Base-by-base conservation (phyloP, 1,139 yeast species). In the Hansenula anomala region DNA sequence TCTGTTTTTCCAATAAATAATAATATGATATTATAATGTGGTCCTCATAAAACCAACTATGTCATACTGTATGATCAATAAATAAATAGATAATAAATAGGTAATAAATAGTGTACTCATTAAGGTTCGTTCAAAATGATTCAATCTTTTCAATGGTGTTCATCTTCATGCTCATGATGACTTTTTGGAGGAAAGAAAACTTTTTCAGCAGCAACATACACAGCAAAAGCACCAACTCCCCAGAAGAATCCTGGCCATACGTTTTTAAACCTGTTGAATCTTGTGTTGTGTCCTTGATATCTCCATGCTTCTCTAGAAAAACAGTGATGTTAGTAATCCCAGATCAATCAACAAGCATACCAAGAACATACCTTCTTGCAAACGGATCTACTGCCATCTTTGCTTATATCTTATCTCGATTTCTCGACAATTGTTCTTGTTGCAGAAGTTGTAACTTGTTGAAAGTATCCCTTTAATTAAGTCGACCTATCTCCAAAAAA, bases 161-260 rank as follows among this genome's bases (percentile, higher is more conserved):
- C 37, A 10, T 43, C 47, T 12, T 45, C 34, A 12, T 28, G 23
- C 2, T n/a, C 30, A 18, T 28, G 30, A 28, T 28, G 30, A 16
- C 16, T 8, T 4, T 28, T 15, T 13, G 23, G 15, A 8, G 23
- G 15, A 34, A 51, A 44, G 33, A 51, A 49, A 18, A 55, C 26
- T 42, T 46, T 46, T 44, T 55, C 60, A 28, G 46, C 59, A 31
- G 78, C 75, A 49, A 76, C 70, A 60, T 81, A 82, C 15, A 75
- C 70, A 26, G 79, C 67, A 58, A 87, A 87, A 7, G 92, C 92
- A 26, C 79, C 92, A 24, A 82, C 71, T 31, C 92, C 96, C 37
- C 82, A 73, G 31, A 89, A 88, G 39, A 87, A 73, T 3, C 96
- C 96, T 3, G 96, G 96, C 58, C 87, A 76, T n/a, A 86, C 74